Evolutionary conservation across 768 basidiomycete genomes (phyloP).

Genomic region (Ephemerocybe angulata): DNA sequence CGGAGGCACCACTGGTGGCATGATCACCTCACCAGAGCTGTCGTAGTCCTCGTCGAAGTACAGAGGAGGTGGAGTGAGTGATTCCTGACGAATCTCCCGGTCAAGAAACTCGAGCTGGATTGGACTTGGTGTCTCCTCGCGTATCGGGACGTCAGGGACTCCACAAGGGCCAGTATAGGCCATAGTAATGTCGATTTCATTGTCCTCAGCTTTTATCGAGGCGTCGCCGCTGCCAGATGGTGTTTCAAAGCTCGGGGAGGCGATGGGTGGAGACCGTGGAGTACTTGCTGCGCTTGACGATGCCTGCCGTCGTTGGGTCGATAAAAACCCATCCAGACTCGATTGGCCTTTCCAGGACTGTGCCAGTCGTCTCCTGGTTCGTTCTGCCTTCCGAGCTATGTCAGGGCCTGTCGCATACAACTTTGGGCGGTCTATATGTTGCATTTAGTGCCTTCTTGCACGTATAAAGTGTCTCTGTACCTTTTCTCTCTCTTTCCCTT

Average conservation of each 20-base stretch:
- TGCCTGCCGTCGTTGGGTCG: too few species aligned
- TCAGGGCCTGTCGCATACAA: neutral
- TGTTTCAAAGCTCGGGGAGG: too few species aligned
- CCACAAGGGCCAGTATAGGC: neutral
- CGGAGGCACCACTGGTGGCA: neutral
- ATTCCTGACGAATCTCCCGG: neutral
- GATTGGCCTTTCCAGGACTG: neutral
- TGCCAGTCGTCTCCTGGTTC: neutral
- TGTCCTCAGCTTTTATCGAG: too few species aligned
- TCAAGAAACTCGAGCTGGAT: conserved; percentile 1
- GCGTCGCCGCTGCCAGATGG: too few species aligned
- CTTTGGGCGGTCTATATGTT: neutral
- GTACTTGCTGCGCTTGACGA: too few species aligned
- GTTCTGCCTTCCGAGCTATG: neutral
- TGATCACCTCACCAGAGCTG: neutral
- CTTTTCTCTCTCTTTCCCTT: neutral
- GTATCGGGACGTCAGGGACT: neutral
- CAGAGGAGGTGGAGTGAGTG: neutral
- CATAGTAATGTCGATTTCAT: neutral
- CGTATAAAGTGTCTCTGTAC: neutral
- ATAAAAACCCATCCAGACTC: neutral
- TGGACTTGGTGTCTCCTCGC: neutral
- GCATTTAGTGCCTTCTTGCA: neutral
- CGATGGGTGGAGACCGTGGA: too few species aligned
- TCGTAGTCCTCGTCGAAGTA: neutral